These are phyloP conservation scores for Skeletonema marinoi DNA, from an alignment of 108 stramenopile genomes.

Conservation along the genomic window DNA sequence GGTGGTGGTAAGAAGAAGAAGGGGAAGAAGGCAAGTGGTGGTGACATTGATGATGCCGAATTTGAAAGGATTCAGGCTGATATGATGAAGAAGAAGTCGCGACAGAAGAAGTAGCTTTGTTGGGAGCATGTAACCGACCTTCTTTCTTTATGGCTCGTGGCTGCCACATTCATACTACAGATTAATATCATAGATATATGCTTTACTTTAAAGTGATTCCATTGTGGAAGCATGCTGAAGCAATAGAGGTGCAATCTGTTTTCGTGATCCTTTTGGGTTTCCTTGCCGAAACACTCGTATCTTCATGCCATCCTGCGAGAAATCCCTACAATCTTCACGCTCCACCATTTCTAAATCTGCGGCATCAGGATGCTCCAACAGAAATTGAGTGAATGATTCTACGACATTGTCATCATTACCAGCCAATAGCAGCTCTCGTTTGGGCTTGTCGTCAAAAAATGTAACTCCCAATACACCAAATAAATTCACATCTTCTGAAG, in stretches of 20 bases:
- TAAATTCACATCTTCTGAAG: conserved; percentile 22
- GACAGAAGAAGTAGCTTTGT: background rate
- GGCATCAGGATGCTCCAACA: conserved; percentile 30
- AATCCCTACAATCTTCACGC: background rate
- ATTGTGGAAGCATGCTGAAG: conserved; percentile 24
- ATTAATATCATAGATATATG: no score
- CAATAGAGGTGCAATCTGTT: conserved; percentile 79
- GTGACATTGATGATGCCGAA: conserved; percentile 65
- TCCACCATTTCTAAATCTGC: conserved; percentile 34
- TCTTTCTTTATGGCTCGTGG: no score
- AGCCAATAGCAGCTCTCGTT: conserved; percentile 33
- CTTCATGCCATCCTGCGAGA: conserved; percentile 3
- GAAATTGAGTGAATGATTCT: conserved; percentile 32
- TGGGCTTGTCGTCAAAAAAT: conserved; percentile 13
- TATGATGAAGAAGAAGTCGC: conserved; percentile 49
- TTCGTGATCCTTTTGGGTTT: conserved; percentile 73
- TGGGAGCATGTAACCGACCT: background rate
- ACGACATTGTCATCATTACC: conserved; percentile 21
- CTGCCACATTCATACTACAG: no score
- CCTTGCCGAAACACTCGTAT: conserved; percentile 66
- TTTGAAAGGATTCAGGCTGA: conserved; percentile 71
- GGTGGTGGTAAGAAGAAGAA: conserved; percentile 44
- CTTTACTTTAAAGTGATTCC: background rate
- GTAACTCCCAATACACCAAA: conserved; percentile 31
- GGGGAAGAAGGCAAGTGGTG: conserved; percentile 22